These are phyloP conservation scores for Echinochloa phyllopogon DNA, from an alignment of 176 grass and related monocot genomes.

Conservation along the genomic window DNA sequence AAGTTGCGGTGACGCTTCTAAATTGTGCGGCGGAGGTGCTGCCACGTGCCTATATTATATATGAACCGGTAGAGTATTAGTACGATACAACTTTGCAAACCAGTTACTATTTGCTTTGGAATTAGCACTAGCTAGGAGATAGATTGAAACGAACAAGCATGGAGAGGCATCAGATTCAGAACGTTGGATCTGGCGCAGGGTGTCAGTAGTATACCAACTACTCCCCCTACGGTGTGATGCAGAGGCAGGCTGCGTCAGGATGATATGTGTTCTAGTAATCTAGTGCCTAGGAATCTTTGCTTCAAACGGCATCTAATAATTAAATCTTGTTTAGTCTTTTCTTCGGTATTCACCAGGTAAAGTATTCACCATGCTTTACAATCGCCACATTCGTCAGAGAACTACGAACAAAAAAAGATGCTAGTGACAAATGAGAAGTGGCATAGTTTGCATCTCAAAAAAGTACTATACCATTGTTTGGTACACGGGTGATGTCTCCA, in stretches of 20 bases:
- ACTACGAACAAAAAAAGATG: not conserved
- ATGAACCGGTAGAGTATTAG: too few relatives aligned
- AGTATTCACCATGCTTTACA: not conserved
- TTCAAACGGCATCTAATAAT: not conserved
- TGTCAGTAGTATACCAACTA: not conserved
- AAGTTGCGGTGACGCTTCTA: not conserved
- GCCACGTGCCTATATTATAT: not conserved
- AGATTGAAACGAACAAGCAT: not conserved
- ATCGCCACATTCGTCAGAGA: not conserved
- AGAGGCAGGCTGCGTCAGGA: constrained; percentile 6
- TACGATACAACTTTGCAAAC: not conserved
- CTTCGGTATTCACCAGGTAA: not conserved
- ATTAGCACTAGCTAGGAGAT: not conserved
- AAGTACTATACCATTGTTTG: not conserved
- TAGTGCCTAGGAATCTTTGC: not conserved
- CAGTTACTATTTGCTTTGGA: not conserved
- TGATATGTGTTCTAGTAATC: not conserved
- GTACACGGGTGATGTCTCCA: not conserved
- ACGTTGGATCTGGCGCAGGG: constrained; percentile 13
- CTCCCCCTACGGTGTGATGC: not conserved
- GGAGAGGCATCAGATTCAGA: not conserved
- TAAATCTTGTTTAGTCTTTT: too few relatives aligned
- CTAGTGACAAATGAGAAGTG: not conserved
- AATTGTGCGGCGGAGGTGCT: not conserved
- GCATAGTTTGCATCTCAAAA: too few relatives aligned